Percentiles rank a stretch among this genome's conserved stretches.
Conservation (phyloP, 1,284 basidiomycete species). For the Papiliotrema laurentii region DNA sequence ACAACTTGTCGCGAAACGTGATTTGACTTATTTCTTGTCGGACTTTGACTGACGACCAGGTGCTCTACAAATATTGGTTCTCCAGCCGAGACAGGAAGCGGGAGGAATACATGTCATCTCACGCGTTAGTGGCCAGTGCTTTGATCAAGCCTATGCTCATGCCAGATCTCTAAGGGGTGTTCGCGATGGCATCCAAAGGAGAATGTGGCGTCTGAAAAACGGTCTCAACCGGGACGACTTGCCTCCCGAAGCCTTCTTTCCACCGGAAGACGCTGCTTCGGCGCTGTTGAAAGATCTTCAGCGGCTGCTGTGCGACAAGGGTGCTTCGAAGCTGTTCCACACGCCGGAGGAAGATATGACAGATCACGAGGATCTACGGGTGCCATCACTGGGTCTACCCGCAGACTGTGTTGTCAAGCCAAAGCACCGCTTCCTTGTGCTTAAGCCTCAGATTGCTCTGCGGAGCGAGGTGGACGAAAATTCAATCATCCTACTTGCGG, state of each 20-base stretch:
- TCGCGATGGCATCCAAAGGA: constrained; percentile 24
- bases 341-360: constrained; percentile 11
- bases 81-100: constrained; percentile 68
- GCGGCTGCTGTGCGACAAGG: constrained; percentile 12
- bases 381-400: constrained; percentile 31
- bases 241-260: constrained; percentile 2
- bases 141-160: constrained; percentile 7
- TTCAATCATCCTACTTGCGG: constrained; percentile 70
- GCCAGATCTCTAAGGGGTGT: constrained; percentile 25
- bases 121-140: constrained; percentile 55
- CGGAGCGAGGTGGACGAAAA: constrained; percentile 61
- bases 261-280: constrained; percentile 6
- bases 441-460: constrained; percentile 88
- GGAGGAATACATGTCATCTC: constrained; percentile 82
- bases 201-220: constrained; percentile 11
- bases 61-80: constrained; percentile 86
- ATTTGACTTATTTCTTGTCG: constrained; percentile 29
- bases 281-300: constrained; percentile 21
- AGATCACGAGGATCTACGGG: constrained; percentile 11
- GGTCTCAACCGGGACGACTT: constrained; percentile 11
- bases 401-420: constrained; percentile 50
- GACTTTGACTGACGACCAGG: constrained; percentile 48
- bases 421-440: constrained; percentile 73
- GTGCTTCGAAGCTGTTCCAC: constrained; percentile 15
- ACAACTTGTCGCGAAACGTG: constrained; percentile 72